Evolutionary conservation across 768 basidiomycete species (phyloP).

Genomic region (Lentinus brumalis): DNA sequence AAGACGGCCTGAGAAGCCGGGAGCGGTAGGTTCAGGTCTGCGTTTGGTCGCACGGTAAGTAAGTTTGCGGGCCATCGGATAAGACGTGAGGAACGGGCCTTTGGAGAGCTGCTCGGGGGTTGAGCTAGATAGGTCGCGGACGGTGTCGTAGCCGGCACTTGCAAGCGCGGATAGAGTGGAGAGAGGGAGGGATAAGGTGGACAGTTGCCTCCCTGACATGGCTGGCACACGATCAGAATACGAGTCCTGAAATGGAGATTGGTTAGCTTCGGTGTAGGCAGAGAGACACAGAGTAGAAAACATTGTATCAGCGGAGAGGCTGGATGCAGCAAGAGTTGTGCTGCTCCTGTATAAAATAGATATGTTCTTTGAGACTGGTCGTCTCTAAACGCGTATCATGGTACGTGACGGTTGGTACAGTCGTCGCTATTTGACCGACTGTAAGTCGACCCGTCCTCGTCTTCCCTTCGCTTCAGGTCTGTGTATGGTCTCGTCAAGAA

Average conservation of each 20-base stretch:
- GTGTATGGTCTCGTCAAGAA: too few relatives aligned
- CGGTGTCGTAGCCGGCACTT: slow-evolving; percentile 58
- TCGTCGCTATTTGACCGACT: too few relatives aligned
- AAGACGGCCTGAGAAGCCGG: slow-evolving; percentile 50
- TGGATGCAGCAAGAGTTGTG: neutral
- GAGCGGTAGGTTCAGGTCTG: slow-evolving; percentile 55
- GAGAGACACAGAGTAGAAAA: too few relatives aligned
- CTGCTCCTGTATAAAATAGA: too few relatives aligned
- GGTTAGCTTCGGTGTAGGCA: neutral
- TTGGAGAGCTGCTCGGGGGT: slow-evolving; percentile 50
- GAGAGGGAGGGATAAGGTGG: slow-evolving; percentile 48
- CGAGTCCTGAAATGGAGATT: neutral
- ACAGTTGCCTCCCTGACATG: slow-evolving; percentile 49
- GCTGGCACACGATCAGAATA: neutral
- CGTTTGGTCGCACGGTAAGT: neutral
- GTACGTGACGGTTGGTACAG: too few relatives aligned
- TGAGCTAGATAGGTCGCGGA: slow-evolving; percentile 49
- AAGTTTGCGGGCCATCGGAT: neutral
- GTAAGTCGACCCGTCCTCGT: too few relatives aligned
- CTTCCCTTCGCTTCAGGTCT: too few relatives aligned
- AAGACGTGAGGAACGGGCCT: slow-evolving; percentile 39
- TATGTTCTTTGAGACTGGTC: too few relatives aligned
- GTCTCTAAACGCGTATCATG: too few relatives aligned
- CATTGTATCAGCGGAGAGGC: too few relatives aligned
- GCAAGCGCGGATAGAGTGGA: slow-evolving; percentile 49